Conservation (phyloP, 2,329 filamentous ascomycete species). For the Aspergillus neotritici region DNA sequence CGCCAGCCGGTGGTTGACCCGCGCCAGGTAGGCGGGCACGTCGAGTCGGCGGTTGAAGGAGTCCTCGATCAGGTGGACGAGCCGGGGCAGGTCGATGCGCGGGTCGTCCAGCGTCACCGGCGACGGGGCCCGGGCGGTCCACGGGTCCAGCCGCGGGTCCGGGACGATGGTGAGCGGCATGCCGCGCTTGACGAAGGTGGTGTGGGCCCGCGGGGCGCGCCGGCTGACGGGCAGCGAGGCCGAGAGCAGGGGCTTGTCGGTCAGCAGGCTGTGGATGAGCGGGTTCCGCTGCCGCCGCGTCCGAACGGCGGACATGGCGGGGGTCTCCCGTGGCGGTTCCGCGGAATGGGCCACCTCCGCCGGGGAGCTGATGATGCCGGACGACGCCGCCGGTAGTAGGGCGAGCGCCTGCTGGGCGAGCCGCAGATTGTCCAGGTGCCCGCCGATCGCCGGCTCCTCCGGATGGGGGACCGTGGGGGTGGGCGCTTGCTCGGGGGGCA, state of each 20-base stretch:
- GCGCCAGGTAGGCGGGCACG: constrained; percentile 70
- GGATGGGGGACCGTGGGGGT: constrained; percentile 5
- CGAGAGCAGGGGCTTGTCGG: constrained; percentile 87
- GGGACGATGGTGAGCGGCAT: constrained; percentile 84
- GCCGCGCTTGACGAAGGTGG: constrained; percentile 84
- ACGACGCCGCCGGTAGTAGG: constrained; percentile 75
- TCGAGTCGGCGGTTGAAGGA: constrained; percentile 85
- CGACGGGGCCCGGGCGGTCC: constrained; percentile 60
- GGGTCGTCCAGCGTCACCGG: constrained; percentile 70
- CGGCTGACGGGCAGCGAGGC: constrained; percentile 77
- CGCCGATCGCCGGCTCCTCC: constrained; percentile 26
- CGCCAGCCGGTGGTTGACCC: constrained; percentile 75
- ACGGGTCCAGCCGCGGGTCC: constrained; percentile 58
- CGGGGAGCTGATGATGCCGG: constrained; percentile 82
- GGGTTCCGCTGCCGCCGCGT: constrained; percentile 68
- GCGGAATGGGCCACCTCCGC: constrained; percentile 66
- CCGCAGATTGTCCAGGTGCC: constrained; percentile 65
- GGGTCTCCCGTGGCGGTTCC: constrained; percentile 20
- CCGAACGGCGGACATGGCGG: constrained; percentile 44
- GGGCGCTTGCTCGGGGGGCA: constrained; percentile 15
- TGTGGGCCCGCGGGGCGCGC: constrained; percentile 50
- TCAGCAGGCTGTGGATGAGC: constrained; percentile 89
- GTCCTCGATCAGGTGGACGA: constrained; percentile 86
- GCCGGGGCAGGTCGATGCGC: constrained; percentile 72
- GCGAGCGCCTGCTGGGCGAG: constrained; percentile 65